Conservation (phyloP, 495 filamentous ascomycete species). For the Penicillium pulvis region DNA sequence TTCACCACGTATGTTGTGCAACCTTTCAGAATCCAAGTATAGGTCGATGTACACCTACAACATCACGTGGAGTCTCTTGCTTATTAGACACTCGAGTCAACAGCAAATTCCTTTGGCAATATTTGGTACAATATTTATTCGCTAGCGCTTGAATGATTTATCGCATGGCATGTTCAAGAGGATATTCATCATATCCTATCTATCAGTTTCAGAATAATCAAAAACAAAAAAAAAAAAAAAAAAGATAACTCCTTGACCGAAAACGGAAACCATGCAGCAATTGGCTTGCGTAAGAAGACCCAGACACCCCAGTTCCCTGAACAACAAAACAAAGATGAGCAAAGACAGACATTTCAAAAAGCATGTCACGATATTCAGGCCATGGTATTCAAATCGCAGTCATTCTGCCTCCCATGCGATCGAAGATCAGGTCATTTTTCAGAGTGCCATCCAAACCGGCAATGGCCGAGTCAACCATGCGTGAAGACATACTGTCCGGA, state of each 20-base stretch:
- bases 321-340: slow-evolving; percentile 2
- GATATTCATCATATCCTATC: slow-evolving; percentile 9
- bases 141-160: slow-evolving; percentile 15
- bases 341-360: slow-evolving; percentile 1
- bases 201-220: slow-evolving; percentile 10
- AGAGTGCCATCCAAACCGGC: slow-evolving; percentile 42
- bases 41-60: neutral
- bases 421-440: slow-evolving; percentile 44
- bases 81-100: neutral
- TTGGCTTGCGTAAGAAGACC: slow-evolving; percentile 3
- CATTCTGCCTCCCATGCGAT: slow-evolving; percentile 45
- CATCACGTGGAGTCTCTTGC: no score
- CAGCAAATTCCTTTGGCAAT: neutral
- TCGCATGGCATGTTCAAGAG: slow-evolving; percentile 17
- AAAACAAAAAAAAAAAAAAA: neutral
- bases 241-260: slow-evolving; percentile 3
- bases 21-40: neutral
- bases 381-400: slow-evolving; percentile 28
- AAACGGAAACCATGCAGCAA: slow-evolving; percentile 17
- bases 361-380: slow-evolving; percentile 5
- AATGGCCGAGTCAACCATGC: slow-evolving; percentile 58
- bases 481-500: slow-evolving; percentile 69
- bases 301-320: slow-evolving; percentile 8
- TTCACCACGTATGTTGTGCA: neutral
- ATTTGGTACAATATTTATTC: slow-evolving; percentile 11